Evolutionary conservation across 495 filamentous ascomycete genomes (phyloP).

Genomic region (Penicillium lividum): DNA sequence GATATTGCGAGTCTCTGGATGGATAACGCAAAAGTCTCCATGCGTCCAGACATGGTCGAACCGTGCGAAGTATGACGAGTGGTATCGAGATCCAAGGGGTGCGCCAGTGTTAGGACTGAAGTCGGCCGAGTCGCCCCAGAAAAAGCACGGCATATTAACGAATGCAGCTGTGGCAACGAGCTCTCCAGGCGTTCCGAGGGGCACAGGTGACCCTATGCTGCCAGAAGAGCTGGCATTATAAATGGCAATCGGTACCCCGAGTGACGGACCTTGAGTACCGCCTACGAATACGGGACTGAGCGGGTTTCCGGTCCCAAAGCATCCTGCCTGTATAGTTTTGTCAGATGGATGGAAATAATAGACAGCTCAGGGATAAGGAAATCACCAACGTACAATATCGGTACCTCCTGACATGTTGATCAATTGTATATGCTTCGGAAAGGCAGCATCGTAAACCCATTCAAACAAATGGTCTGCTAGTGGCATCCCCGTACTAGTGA

Average conservation of each 20-base stretch:
- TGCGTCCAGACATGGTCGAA: constrained; percentile 79
- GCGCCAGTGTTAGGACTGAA: too few relatives aligned
- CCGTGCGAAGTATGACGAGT: constrained; percentile 69
- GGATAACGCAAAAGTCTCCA: constrained; percentile 72
- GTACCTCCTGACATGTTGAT: constrained; percentile 78
- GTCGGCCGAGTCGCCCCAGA: constrained; percentile 63
- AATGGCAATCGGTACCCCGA: constrained; percentile 66
- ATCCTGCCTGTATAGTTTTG: constrained; percentile 43
- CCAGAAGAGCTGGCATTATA: constrained; percentile 59
- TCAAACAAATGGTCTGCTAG: constrained; percentile 70
- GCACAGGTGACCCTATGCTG: constrained; percentile 53
- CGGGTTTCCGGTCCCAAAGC: constrained; percentile 68
- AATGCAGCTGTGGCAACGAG: constrained; percentile 68
- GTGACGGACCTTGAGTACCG: constrained; percentile 62
- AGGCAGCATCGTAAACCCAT: constrained; percentile 82
- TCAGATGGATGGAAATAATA: too few relatives aligned
- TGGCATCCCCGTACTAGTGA: constrained; percentile 77
- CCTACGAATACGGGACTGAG: constrained; percentile 71
- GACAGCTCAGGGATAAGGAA: too few relatives aligned
- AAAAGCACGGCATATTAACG: constrained; percentile 70
- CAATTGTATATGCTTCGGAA: constrained; percentile 63
- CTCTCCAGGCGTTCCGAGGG: constrained; percentile 68
- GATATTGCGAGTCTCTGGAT: constrained; percentile 65
- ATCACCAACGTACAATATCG: constrained; percentile 51
- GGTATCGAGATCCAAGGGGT: constrained; percentile 51